These are phyloP conservation scores for Tuber magnatum DNA, from an alignment of 495 filamentous ascomycete genomes.

Conservation along the genomic window DNA sequence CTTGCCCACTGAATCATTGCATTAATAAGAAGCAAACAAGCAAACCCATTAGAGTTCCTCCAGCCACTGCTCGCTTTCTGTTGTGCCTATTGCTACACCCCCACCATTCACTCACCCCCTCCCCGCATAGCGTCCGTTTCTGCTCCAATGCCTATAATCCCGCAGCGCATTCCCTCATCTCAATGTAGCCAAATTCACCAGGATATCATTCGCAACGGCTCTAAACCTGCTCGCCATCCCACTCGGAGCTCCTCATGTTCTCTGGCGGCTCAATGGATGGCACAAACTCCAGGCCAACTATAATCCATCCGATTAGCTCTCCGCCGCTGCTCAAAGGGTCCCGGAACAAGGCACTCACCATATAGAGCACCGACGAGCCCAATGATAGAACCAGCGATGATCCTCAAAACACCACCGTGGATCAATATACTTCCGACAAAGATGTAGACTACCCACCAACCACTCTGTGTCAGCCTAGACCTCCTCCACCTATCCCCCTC, in stretches of 20 bases:
- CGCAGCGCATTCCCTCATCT: background rate
- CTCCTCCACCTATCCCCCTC: background rate
- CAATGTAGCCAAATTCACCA: background rate
- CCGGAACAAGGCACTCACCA: constrained; percentile 29
- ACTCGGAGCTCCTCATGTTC: constrained; percentile 76
- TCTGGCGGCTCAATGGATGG: constrained; percentile 94
- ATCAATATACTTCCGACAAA: constrained; percentile 83
- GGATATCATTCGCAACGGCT: constrained; percentile 1
- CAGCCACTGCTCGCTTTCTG: background rate
- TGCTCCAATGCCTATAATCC: background rate
- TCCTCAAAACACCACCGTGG: constrained; percentile 51
- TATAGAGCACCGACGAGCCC: constrained; percentile 73
- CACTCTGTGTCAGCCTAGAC: constrained; percentile 9
- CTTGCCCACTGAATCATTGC: background rate
- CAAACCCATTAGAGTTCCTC: background rate
- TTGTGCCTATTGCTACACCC: background rate
- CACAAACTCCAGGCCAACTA: constrained; percentile 75
- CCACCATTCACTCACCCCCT: background rate
- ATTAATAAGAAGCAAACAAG: background rate
- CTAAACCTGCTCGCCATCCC: constrained; percentile 41
- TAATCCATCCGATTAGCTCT: constrained; percentile 1
- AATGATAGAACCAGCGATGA: constrained; percentile 64
- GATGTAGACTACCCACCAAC: constrained; percentile 77
- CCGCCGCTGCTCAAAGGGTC: background rate
- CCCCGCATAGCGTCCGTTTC: background rate